Conservation (phyloP, 2,329 filamentous ascomycete species). For the Cercospora citrullina region DNA sequence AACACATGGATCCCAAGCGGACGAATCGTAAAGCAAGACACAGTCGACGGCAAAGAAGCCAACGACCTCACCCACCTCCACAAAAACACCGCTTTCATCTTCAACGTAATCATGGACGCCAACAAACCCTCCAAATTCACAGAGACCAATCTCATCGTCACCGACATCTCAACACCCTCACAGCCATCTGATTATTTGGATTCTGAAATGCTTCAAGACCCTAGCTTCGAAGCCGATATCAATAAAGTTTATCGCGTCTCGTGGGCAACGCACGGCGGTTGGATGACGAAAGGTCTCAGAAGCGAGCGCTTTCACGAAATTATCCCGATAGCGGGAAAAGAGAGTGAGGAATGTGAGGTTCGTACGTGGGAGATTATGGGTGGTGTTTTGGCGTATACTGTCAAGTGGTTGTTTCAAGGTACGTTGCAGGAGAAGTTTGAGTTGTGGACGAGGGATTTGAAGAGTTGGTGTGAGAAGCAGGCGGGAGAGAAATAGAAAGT, state of each 20-base stretch:
- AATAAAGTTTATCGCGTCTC: constrained; percentile 30
- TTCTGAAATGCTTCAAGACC: constrained; percentile 18
- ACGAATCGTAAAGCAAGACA: constrained; percentile 35
- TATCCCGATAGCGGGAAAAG: constrained; percentile 24
- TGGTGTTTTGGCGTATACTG: constrained; percentile 31
- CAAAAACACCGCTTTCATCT: constrained; percentile 25
- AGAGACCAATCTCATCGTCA: constrained; percentile 28
- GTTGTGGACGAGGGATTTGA: constrained; percentile 33
- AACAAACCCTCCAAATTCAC: constrained; percentile 27
- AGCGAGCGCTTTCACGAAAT: constrained; percentile 36
- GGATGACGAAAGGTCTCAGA: constrained; percentile 27
- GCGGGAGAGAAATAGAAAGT: not conserved
- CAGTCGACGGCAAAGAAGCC: not conserved
- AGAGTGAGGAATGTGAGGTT: constrained; percentile 31
- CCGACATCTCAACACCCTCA: constrained; percentile 33
- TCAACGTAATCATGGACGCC: constrained; percentile 34
- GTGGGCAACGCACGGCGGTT: constrained; percentile 32
- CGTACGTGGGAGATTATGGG: constrained; percentile 36
- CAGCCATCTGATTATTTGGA: constrained; percentile 27
- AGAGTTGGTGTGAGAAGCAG: constrained; percentile 28
- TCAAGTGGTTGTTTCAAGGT: constrained; percentile 34
- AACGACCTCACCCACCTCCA: constrained; percentile 21
- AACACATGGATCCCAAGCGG: constrained; percentile 47
- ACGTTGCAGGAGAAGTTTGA: constrained; percentile 33
- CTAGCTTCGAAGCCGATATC: constrained; percentile 27